Conservation (phyloP, 2,329 filamentous ascomycete genomes). For the Phaeosphaeriaceae sp. region DNA sequence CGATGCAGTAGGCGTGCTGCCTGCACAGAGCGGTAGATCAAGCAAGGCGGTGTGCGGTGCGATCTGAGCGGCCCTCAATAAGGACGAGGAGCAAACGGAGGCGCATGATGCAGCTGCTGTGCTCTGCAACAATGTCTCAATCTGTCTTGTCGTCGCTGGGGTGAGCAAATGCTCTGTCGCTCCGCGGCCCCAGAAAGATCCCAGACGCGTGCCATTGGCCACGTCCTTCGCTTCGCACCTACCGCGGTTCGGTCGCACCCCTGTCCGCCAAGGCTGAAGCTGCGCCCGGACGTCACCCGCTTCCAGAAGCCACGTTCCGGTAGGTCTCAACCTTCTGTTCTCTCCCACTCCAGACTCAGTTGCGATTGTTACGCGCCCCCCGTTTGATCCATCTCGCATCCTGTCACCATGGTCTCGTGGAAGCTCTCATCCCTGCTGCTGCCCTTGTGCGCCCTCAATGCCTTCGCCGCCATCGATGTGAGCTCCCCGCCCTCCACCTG, state of each 20-base stretch:
- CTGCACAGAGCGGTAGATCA: conserved; percentile 8
- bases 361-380: conserved; percentile 5
- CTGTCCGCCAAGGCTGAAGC: conserved; percentile 5
- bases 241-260: conserved; percentile 10
- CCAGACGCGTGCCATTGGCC: neutral
- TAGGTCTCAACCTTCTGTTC: conserved; percentile 11
- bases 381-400: conserved; percentile 18
- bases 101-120: conserved; percentile 9
- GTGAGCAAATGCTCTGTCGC: conserved; percentile 11
- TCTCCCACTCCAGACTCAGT: conserved; percentile 12
- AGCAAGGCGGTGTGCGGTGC: conserved; percentile 18
- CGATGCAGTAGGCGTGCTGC: conserved; percentile 22
- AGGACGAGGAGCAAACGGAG: conserved; percentile 11
- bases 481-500: conserved; percentile 46
- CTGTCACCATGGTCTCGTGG: conserved; percentile 72
- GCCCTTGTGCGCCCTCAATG: conserved; percentile 72
- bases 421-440: conserved; percentile 76
- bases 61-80: neutral
- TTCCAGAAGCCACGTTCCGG: conserved; percentile 42
- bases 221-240: conserved; percentile 17
- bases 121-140: conserved; percentile 9
- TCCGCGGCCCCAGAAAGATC: neutral
- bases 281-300: conserved; percentile 26
- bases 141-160: conserved; percentile 13
- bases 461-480: conserved; percentile 69